Conservation (phyloP, 2,329 filamentous ascomycete species). For the Gnomoniopsis sp. region DNA sequence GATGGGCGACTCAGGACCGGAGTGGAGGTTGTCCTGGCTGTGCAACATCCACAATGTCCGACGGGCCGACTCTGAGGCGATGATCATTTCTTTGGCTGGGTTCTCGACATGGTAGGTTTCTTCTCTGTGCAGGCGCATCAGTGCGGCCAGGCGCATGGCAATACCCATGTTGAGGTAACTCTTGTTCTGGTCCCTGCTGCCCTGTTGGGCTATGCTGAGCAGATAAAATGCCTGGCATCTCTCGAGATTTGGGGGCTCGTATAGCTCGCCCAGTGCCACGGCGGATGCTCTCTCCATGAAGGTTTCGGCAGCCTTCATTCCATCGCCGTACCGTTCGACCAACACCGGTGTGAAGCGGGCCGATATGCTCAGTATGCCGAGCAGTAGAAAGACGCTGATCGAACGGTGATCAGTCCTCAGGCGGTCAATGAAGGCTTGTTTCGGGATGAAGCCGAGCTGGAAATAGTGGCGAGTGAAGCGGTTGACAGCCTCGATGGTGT, state of each 20-base stretch:
- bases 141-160: slow-evolving; percentile 51
- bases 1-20: slow-evolving; percentile 47
- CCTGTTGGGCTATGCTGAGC: slow-evolving; percentile 56
- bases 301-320: slow-evolving; percentile 47
- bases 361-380: slow-evolving; percentile 54
- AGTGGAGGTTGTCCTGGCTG: slow-evolving; percentile 56
- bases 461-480: slow-evolving; percentile 55
- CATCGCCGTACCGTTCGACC: slow-evolving; percentile 45
- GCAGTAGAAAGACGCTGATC: slow-evolving; percentile 52
- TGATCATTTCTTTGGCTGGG: slow-evolving; percentile 41
- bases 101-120: slow-evolving; percentile 47
- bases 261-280: slow-evolving; percentile 48
- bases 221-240: slow-evolving; percentile 58
- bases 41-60: slow-evolving; percentile 59
- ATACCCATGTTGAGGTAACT: slow-evolving; percentile 58
- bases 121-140: slow-evolving; percentile 54
- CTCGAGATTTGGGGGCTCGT: slow-evolving; percentile 50
- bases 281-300: slow-evolving; percentile 50
- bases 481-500: slow-evolving; percentile 50
- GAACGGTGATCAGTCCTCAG: slow-evolving; percentile 44
- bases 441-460: slow-evolving; percentile 57
- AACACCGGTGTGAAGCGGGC: slow-evolving; percentile 51
- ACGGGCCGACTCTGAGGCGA: slow-evolving; percentile 52
- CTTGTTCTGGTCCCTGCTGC: slow-evolving; percentile 48
- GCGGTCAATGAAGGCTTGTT: slow-evolving; percentile 44